These are phyloP conservation scores for Gracilariopsis chorda DNA, from an alignment of 23 red algal species.

Conservation along the genomic window DNA sequence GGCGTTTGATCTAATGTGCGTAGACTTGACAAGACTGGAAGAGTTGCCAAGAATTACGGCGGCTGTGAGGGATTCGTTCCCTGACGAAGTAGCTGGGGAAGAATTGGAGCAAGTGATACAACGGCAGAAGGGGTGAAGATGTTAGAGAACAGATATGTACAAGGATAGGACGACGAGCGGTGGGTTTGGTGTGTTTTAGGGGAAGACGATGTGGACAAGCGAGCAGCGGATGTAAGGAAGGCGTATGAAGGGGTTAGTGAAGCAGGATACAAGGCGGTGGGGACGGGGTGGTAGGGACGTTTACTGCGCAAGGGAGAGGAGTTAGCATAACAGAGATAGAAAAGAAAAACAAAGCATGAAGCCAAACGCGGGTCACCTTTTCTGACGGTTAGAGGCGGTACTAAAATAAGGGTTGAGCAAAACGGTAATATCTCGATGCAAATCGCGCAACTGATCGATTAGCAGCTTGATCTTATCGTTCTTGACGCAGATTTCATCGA, in stretches of 20 bases:
- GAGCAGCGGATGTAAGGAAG: too few species aligned
- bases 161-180: neutral
- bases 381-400: neutral
- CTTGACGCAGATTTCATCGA: conserved; percentile 21
- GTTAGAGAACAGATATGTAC: too few species aligned
- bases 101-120: neutral
- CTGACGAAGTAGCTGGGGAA: conserved; percentile 10
- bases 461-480: conserved; percentile 52
- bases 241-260: too few species aligned
- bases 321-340: too few species aligned
- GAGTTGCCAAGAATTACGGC: conserved; percentile 44
- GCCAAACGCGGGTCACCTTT: neutral
- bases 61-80: conserved; percentile 31
- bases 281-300: too few species aligned
- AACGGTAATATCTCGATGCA: conserved; percentile 42
- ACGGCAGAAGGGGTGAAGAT: neutral
- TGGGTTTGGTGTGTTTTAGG: too few species aligned
- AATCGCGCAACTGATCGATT: conserved; percentile 33
- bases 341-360: neutral
- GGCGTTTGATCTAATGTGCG: conserved; percentile 88
- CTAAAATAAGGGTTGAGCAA: neutral
- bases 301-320: too few species aligned
- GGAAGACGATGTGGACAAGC: too few species aligned
- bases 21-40: conserved; percentile 65
- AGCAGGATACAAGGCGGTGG: too few species aligned